Evolutionary conservation across 1,284 basidiomycete genomes (phyloP).

Genomic region (Acaromyces ingoldii): DNA sequence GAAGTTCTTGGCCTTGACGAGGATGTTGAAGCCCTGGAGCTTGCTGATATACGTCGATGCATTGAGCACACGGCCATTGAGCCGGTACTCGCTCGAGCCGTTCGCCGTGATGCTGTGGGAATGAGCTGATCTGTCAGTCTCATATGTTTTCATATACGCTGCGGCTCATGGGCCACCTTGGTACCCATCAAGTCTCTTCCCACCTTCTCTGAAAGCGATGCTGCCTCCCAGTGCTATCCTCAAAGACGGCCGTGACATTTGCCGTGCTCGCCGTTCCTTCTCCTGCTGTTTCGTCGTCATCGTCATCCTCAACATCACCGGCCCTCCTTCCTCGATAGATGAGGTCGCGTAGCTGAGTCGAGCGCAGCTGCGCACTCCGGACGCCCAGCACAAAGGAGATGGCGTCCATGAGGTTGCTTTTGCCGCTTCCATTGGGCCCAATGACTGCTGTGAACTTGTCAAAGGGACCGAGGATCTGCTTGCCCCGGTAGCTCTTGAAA

Average conservation of each 20-base stretch:
- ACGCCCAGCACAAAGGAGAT: slow-evolving; percentile 98
- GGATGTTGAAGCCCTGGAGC: slow-evolving; percentile 64
- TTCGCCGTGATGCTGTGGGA: slow-evolving; percentile 69
- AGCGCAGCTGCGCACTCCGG: slow-evolving; percentile 84
- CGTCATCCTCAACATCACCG: slow-evolving; percentile 42
- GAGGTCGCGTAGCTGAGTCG: slow-evolving; percentile 86
- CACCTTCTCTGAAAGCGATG: slow-evolving; percentile 87
- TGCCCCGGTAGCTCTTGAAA: slow-evolving; percentile 65
- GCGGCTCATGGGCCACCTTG: too few relatives aligned
- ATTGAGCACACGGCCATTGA: slow-evolving; percentile 37
- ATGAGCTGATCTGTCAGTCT: neutral
- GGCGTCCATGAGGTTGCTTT: slow-evolving; percentile 99
- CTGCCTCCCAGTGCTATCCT: slow-evolving; percentile 70
- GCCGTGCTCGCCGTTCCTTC: slow-evolving; percentile 75
- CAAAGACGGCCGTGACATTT: slow-evolving; percentile 88
- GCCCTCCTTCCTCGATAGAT: slow-evolving; percentile 85
- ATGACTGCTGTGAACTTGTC: slow-evolving; percentile 85
- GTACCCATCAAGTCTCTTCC: slow-evolving; percentile 51
- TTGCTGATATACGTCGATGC: slow-evolving; percentile 38
- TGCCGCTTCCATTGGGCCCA: slow-evolving; percentile 97
- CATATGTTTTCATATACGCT: too few relatives aligned
- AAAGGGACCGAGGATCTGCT: slow-evolving; percentile 84
- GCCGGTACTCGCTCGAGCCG: slow-evolving; percentile 62
- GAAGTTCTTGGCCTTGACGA: slow-evolving; percentile 99
- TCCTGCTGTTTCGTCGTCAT: slow-evolving; percentile 52